Evolutionary conservation across 163 green algal species (phyloP).

Genomic region (Scenedesmus sp.): DNA sequence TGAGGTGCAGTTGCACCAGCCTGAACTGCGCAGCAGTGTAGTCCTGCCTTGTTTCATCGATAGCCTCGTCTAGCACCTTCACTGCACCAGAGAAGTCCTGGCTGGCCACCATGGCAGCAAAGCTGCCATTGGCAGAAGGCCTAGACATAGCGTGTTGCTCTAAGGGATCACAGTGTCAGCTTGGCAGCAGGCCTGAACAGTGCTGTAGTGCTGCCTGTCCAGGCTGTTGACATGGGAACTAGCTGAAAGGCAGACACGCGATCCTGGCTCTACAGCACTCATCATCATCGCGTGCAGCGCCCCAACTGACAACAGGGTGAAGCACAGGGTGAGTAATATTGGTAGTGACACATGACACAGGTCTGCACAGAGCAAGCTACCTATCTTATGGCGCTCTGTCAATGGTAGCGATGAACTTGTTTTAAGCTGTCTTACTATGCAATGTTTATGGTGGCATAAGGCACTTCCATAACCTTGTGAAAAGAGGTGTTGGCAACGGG

Average conservation of each 20-base stretch:
- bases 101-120: conserved; percentile 19
- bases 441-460: too few species aligned
- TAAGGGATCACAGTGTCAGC: background rate
- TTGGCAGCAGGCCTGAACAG: background rate
- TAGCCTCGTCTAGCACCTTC: conserved; percentile 59
- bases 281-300: background rate
- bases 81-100: conserved; percentile 39
- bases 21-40: conserved; percentile 20
- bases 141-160: background rate
- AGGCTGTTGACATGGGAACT: background rate
- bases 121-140: conserved; percentile 18
- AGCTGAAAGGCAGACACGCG: background rate
- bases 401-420: background rate
- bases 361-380: background rate
- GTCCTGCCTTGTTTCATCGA: conserved; percentile 38
- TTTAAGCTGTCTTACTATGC: too few species aligned
- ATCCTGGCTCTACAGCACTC: background rate
- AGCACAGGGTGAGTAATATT: background rate
- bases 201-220: background rate
- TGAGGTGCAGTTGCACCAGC: conserved; percentile 68
- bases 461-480: too few species aligned
- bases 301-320: background rate
- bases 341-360: background rate
- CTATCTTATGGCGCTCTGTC: background rate
- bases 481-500: too few species aligned